Evolutionary conservation across 768 basidiomycete genomes (phyloP).

Genomic region (Kwoniella newhampshirensis): DNA sequence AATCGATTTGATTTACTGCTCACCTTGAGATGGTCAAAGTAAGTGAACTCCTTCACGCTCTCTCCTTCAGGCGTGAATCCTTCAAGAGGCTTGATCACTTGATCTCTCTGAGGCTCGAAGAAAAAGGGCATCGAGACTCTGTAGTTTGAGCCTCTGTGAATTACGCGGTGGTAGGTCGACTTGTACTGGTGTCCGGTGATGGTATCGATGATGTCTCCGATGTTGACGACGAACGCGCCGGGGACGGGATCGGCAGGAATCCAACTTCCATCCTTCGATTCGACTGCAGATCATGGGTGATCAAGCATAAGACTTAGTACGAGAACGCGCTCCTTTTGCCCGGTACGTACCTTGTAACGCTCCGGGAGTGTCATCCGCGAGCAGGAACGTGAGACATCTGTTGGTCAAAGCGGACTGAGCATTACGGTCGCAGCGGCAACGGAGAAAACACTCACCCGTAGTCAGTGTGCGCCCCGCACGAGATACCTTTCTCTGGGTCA

Average conservation of each 20-base stretch:
- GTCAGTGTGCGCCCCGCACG: constrained; percentile 36
- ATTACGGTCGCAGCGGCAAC: not conserved
- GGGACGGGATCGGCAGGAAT: constrained; percentile 35
- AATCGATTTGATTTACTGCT: not conserved
- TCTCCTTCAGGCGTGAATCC: constrained; percentile 15
- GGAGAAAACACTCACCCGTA: constrained; percentile 15
- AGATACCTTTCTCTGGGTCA: constrained; percentile 27
- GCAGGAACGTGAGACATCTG: constrained; percentile 30
- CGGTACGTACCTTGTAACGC: constrained; percentile 24
- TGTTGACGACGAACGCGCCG: constrained; percentile 36
- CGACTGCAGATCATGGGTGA: constrained; percentile 8
- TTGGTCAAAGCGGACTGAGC: not conserved
- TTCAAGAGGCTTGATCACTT: constrained; percentile 15
- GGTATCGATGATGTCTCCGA: constrained; percentile 36
- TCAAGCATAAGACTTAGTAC: not conserved
- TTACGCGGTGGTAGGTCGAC: constrained; percentile 35
- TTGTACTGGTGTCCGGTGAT: constrained; percentile 32
- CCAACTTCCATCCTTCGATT: constrained; percentile 33
- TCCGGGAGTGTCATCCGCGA: constrained; percentile 31
- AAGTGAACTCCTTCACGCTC: constrained; percentile 23
- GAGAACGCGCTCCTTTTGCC: too few species aligned
- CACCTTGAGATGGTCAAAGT: constrained; percentile 32
- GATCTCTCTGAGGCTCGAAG: constrained; percentile 27
- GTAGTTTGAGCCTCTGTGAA: constrained; percentile 28
- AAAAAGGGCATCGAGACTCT: constrained; percentile 36